Percentiles rank a stretch among this genome's conserved stretches.
These are phyloP conservation scores for Calocybe cyanea DNA, from an alignment of 768 basidiomycete species.

Conservation along the genomic window DNA sequence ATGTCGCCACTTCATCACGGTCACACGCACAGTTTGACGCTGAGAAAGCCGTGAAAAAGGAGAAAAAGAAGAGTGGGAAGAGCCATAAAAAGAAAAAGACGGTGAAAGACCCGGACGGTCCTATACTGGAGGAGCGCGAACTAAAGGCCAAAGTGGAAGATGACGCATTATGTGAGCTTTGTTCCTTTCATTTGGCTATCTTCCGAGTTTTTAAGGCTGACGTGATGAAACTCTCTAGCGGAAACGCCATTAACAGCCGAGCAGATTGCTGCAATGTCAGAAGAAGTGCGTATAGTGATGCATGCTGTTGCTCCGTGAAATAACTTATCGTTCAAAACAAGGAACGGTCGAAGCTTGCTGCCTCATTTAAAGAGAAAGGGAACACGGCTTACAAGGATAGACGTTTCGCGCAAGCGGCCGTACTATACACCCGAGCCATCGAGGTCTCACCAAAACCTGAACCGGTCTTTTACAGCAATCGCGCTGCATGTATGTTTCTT, in stretches of 20 bases:
- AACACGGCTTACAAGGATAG: slow-evolving; percentile 66
- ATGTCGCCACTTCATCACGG: slow-evolving; percentile 54
- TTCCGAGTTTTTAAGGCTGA: too few relatives aligned
- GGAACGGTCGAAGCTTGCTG: slow-evolving; percentile 65
- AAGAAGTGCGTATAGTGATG: slow-evolving; percentile 41
- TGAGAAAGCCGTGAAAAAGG: slow-evolving; percentile 45
- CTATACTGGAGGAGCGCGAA: slow-evolving; percentile 74
- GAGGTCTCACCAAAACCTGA: slow-evolving; percentile 73
- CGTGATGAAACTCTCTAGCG: slow-evolving; percentile 30
- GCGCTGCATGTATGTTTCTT: slow-evolving; percentile 79
- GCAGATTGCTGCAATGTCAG: slow-evolving; percentile 53
- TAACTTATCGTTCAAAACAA: slow-evolving; percentile 22
- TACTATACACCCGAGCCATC: slow-evolving; percentile 74
- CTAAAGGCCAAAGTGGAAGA: slow-evolving; percentile 34
- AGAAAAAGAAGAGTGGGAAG: slow-evolving; percentile 47
- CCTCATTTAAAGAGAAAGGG: slow-evolving; percentile 64
- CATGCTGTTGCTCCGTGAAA: neutral
- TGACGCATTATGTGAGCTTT: slow-evolving; percentile 23
- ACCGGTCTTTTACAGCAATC: slow-evolving; percentile 94
- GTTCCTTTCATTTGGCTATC: too few relatives aligned
- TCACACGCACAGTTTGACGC: slow-evolving; percentile 26
- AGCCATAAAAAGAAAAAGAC: slow-evolving; percentile 53
- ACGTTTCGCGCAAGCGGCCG: slow-evolving; percentile 55
- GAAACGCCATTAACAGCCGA: slow-evolving; percentile 40
- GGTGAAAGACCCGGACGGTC: slow-evolving; percentile 59